Conservation (phyloP, 495 filamentous ascomycete species). For the Glutinoglossum americanum region DNA sequence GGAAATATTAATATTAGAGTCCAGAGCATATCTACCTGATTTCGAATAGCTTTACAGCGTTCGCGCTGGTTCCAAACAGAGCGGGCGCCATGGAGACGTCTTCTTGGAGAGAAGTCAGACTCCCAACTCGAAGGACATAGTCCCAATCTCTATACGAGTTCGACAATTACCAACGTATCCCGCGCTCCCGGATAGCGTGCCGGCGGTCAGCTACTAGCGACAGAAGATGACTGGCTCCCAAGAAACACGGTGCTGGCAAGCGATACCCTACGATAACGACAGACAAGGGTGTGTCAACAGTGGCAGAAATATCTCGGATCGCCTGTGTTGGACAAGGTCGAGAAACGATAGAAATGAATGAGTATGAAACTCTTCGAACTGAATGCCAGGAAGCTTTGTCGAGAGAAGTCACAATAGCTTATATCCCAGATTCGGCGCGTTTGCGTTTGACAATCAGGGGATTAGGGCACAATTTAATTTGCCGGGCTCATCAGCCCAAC, state of each 20-base stretch:
- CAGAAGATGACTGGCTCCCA: neutral
- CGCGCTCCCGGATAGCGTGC: neutral
- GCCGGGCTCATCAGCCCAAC: too few relatives aligned
- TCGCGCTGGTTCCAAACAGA: slow-evolving; percentile 27
- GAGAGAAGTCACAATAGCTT: too few relatives aligned
- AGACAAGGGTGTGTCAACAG: neutral
- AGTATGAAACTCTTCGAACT: too few relatives aligned
- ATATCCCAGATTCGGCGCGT: too few relatives aligned
- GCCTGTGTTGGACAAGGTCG: neutral
- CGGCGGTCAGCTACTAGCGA: neutral
- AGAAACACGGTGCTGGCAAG: neutral
- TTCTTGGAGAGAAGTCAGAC: neutral
- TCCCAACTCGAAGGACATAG: neutral
- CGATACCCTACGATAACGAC: neutral
- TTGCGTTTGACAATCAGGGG: too few relatives aligned
- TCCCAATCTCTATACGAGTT: too few relatives aligned
- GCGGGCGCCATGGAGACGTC: slow-evolving; percentile 24
- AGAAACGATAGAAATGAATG: neutral
- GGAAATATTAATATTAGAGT: neutral
- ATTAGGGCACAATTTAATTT: too few relatives aligned
- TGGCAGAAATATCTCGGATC: too few relatives aligned
- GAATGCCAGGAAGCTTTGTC: too few relatives aligned
- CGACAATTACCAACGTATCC: neutral
- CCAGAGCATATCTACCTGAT: slow-evolving; percentile 22
- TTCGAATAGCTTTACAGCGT: slow-evolving; percentile 32